Evolutionary conservation across 306 rosid genomes (phyloP), one percentile per base, ranked within the genome.

Genomic region (Lagenaria siceraria): DNA sequence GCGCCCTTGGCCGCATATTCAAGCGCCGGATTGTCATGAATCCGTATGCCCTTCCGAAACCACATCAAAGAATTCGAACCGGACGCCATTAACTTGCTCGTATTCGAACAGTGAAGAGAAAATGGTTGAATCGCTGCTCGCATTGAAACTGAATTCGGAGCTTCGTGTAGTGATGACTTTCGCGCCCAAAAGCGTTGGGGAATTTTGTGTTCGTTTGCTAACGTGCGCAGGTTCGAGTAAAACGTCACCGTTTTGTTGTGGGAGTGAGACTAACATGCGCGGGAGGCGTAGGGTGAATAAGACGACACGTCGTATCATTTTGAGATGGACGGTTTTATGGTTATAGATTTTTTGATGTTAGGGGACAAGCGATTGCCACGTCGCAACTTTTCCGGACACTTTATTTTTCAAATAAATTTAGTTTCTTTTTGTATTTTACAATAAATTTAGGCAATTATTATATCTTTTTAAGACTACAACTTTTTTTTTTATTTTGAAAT

Each of bases 21-120:
- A 14, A 94, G 97, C 2, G 98, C 98, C 36, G 92, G 96, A 80
- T 94, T 94, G 80, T 94, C 95, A 74, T 92, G 98, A 83, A 94
- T 89, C 86, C 98, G 80, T 13, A 94, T 81, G 14, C 98, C 98
- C 81, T 94, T 94, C 9, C 97, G 89, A 80, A 94, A 94, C 97
- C 96, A 94, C 62, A 94, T 54, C 9, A 94, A 61, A 10, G 96
- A 90, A 81, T 81, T 85, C 79, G 92, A 87, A 63, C 88, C 89
- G 73, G 86, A 65, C 13, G 81, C 78, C 89, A 83, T 90, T 63
- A 56, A 36, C 71, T 74, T 55, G 56, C 33, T 58, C 5, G 70
- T 52, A 36, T 51, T 59, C 13, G 64, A 61, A 31, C 40, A 15
- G 69, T 42, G 61, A 17, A 35, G 21, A 24, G 56, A 38, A 51